These are phyloP conservation scores for Cryptosporidium viatorum DNA, from an alignment of 169 alveolate species.

Conservation along the genomic window DNA sequence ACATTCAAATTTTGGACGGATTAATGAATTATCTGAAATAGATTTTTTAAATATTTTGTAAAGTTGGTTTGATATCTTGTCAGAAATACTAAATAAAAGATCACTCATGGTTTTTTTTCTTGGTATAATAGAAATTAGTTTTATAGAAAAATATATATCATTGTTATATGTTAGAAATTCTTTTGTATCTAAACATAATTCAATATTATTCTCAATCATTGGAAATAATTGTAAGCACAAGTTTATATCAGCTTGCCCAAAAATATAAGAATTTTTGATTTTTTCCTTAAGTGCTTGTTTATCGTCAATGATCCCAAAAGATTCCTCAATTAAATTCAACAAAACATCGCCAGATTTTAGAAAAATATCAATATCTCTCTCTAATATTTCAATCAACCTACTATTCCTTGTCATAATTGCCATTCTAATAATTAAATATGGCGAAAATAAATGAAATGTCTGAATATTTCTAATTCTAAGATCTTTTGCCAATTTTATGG, in stretches of 20 bases:
- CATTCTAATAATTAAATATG: constrained; percentile 30
- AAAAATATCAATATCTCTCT: constrained; percentile 30
- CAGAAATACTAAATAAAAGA: constrained; percentile 22
- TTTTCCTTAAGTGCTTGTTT: neutral
- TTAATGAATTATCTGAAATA: constrained; percentile 6
- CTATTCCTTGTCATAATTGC: neutral
- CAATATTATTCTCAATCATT: neutral
- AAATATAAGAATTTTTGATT: constrained; percentile 21
- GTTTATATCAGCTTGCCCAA: constrained; percentile 61
- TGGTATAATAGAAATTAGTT: constrained; percentile 34
- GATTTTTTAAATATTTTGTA: neutral
- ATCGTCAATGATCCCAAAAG: constrained; percentile 35
- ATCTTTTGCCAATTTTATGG: constrained; percentile 20
- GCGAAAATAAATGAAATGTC: neutral
- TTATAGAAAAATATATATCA: constrained; percentile 15
- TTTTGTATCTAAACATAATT: neutral
- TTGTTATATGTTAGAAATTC: neutral
- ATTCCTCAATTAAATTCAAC: constrained; percentile 20
- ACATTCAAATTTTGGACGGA: neutral
- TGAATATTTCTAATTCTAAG: neutral
- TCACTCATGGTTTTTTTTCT: neutral
- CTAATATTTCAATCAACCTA: constrained; percentile 3
- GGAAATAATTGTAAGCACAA: constrained; percentile 43
- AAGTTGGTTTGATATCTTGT: constrained; percentile 26
- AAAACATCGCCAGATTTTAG: constrained; percentile 12